Conservation (phyloP, 2,329 filamentous ascomycete species). For the Apiospora hydei region DNA sequence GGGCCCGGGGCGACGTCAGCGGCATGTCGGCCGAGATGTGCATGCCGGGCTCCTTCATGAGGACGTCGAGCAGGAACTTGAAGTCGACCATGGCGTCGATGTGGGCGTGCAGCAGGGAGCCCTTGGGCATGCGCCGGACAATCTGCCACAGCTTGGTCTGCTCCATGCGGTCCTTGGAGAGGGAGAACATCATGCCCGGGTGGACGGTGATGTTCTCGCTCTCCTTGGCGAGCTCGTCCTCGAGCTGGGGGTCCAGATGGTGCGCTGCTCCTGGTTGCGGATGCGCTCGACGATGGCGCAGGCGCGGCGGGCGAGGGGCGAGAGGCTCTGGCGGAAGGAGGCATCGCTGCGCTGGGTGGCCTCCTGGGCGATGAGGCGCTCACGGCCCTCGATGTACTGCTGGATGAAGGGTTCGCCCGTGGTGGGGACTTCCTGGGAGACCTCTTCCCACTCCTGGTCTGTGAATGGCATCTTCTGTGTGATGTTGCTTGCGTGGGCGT, state of each 20-base stretch:
- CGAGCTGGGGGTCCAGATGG: slow-evolving; percentile 78
- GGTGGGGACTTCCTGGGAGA: slow-evolving; percentile 62
- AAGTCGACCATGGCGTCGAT: slow-evolving; percentile 91
- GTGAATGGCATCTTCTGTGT: slow-evolving; percentile 38
- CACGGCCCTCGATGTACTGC: slow-evolving; percentile 79
- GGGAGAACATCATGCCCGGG: slow-evolving; percentile 92
- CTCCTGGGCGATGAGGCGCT: slow-evolving; percentile 80
- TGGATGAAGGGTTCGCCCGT: slow-evolving; percentile 78
- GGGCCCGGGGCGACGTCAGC: slow-evolving; percentile 60
- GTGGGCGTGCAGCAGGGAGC: slow-evolving; percentile 84
- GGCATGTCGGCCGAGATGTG: slow-evolving; percentile 69
- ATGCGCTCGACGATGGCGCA: slow-evolving; percentile 83
- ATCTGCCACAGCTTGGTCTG: slow-evolving; percentile 85
- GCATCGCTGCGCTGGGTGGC: slow-evolving; percentile 81
- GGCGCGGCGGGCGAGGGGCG: slow-evolving; percentile 79
- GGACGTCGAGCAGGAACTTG: slow-evolving; percentile 77
- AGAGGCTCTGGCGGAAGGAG: slow-evolving; percentile 76
- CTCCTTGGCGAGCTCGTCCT: slow-evolving; percentile 71
- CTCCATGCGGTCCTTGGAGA: slow-evolving; percentile 88
- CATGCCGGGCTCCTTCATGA: slow-evolving; percentile 76
- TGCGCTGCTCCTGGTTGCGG: slow-evolving; percentile 76
- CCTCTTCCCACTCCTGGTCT: slow-evolving; percentile 66
- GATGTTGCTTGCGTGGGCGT: background rate
- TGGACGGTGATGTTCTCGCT: slow-evolving; percentile 70
- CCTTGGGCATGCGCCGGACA: slow-evolving; percentile 87